Evolutionary conservation across 2,329 filamentous ascomycete species (phyloP).

Genomic region (Cytospora chrysosperma): DNA sequence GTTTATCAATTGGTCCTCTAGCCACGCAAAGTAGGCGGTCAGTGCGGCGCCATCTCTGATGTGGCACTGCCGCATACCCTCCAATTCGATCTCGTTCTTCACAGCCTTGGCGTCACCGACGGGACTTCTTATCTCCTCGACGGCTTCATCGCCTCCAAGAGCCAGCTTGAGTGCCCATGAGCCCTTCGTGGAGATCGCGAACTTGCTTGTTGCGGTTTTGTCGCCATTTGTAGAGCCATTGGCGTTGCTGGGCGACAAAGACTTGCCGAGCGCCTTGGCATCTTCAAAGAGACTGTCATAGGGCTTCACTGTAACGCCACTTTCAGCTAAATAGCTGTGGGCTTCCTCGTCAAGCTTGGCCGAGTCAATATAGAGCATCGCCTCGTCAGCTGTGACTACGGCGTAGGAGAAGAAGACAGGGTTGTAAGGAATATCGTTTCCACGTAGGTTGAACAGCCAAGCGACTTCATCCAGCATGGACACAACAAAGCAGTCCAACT

Average conservation of each 20-base stretch:
- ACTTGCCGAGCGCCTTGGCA: constrained; percentile 60
- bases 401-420: constrained; percentile 98
- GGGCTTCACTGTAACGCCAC: constrained; percentile 72
- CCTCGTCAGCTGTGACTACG: constrained; percentile 72
- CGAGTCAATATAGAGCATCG: constrained; percentile 81
- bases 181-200: constrained; percentile 81
- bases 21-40: constrained; percentile 92
- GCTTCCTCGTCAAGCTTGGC: constrained; percentile 71
- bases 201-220: constrained; percentile 56
- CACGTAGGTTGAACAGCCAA: constrained; percentile 97
- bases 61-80: constrained; percentile 93
- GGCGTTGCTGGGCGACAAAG: constrained; percentile 34
- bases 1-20: constrained; percentile 80
- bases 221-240: constrained; percentile 8
- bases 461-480: constrained; percentile 96
- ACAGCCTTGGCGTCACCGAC: constrained; percentile 89
- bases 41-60: constrained; percentile 89
- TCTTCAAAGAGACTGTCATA: constrained; percentile 82
- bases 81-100: constrained; percentile 86
- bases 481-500: constrained; percentile 80
- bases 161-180: constrained; percentile 91
- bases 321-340: constrained; percentile 66
- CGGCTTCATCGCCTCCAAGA: constrained; percentile 79
- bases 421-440: constrained; percentile 95
- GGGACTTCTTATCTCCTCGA: constrained; percentile 84